Percentiles rank a stretch among this genome's conserved stretches.
These are phyloP conservation scores for Antrodiella citrinella DNA, from an alignment of 768 basidiomycete species.

Conservation along the genomic window DNA sequence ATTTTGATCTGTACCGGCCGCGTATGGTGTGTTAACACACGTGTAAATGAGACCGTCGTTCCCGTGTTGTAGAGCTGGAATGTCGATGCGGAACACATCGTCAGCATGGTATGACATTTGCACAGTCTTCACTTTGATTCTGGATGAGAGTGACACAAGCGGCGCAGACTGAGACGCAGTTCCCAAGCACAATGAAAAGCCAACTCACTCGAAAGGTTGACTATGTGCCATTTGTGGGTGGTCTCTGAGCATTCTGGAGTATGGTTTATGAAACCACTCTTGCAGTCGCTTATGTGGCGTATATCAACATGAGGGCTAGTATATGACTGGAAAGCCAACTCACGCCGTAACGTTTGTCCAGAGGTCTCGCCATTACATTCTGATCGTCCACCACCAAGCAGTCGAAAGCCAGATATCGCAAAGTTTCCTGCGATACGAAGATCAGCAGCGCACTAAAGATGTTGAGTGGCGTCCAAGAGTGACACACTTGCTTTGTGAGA, in stretches of 20 bases:
- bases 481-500: conserved; percentile 54
- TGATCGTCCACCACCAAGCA: conserved; percentile 81
- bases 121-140: conserved; percentile 84
- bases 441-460: not conserved
- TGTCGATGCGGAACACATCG: conserved; percentile 75
- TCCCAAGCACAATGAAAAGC: too few species aligned
- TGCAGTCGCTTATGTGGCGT: conserved; percentile 79
- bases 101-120: conserved; percentile 82
- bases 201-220: conserved; percentile 78
- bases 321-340: too few species aligned
- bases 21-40: conserved; percentile 76
- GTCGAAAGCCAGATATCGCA: conserved; percentile 86
- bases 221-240: conserved; percentile 54
- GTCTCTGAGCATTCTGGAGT: conserved; percentile 57
- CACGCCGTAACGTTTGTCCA: conserved; percentile 81
- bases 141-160: conserved; percentile 21
- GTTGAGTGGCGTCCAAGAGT: not conserved
- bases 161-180: not conserved
- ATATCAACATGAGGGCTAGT: too few species aligned
- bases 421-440: conserved; percentile 48
- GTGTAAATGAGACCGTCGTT: conserved; percentile 98
- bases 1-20: conserved; percentile 72
- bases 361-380: conserved; percentile 77
- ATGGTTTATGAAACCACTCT: conserved; percentile 79
- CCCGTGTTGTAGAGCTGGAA: conserved; percentile 81